Evolutionary conservation across 2,329 filamentous ascomycete genomes (phyloP), one percentile per base, ranked within the genome.

Genomic region (Paracorniculantispora psalliotae): DNA sequence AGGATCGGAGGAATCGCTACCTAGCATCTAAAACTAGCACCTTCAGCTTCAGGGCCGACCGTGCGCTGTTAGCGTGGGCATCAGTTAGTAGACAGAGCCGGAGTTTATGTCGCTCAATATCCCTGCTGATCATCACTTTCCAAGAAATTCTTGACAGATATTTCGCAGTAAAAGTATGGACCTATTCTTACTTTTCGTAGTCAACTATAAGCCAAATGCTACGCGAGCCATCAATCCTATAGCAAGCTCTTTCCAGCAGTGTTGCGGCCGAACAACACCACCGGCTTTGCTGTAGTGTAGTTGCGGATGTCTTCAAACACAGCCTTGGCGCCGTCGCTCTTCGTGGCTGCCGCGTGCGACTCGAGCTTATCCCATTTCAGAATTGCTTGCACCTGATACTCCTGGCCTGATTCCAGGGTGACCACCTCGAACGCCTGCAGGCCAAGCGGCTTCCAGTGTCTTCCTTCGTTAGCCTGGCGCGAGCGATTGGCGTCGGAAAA

Each of bases 381-480:
- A 2, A 47, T 52, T 1, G 54, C 61, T 55, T 60, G 61, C n/a
- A 62, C 26, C 43, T 62, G 61, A 41, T 60, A 62, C n/a, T 56
- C 21, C 13, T 51, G 50, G 25, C 55, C 58, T 17, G 58, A 44
- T 1, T 17, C 19, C 10, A 62, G 44, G 1, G 28, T 26, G 9
- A 59, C 8, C 15, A 62, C 51, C 25, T 59, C 81, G 37, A 39
- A 61, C 49, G 50, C 39, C 26, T 61, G 49, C 1, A 61, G 59
- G 25, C 59, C 59, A 12, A 54, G 13, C 3, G 49, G 46, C 17
- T 49, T 59, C 59, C 59, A 61, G 37, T n/a, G n/a, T n/a, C n/a
- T 61, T 50, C 15, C 54, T 61, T 41, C 9, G 3, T n/a, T 19
- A 2, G 10, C 3, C 8, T 17, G 21, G 43, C n/a, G n/a, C n/a